Base-by-base conservation (phyloP, 75 land plant species). In the Pseudotsuga menziesii region DNA sequence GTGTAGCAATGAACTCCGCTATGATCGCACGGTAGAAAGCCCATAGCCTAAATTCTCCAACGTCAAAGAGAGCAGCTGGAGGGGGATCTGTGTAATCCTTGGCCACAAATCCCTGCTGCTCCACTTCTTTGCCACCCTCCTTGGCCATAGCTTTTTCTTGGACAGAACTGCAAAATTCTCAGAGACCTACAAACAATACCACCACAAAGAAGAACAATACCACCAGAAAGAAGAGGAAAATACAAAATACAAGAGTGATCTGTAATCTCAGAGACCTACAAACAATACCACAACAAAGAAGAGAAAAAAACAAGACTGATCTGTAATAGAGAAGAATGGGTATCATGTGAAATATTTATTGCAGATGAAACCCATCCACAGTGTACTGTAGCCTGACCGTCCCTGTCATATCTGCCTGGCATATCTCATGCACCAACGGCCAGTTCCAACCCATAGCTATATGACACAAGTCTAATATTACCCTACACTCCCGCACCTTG, bases 61-160 rank as follows among this genome's bases (percentile, higher is more conserved):
- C 8, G 62, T 82, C 85, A 8, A 86, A 20, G 15, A 88, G 76
- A 23, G 78, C 61, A 7, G 88, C 85, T 27, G 89, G 89, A 8
- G 89, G 89, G 15, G 89, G 89, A 57, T 88, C 89, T 19, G 54
- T 77, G 80, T 88, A 88, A 56, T 88, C 89, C 85, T 86, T 88
- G 32, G 58, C 70, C 15, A 5, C 29, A 56, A 16, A 14, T 2
- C 59, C 75, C 29, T 25, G 44, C 64, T 67, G 77, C 76, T 82
- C 85, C 63, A 72, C 39, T 16, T 80, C 83, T 79, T 59, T 81
- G n/a, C 75, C 61, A 14, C 70, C 83, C 39, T 79, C 82, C 69
- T 82, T 74, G 5, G 82, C 83, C 83, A 82, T 82, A 60, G 20
- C 72, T 70, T 57, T 55, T n/a, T 9, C 63, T 48, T 48, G 54